Percentiles rank a stretch among this genome's conserved stretches.
These are phyloP conservation scores for Diospyros lotus DNA, from an alignment of 148 eudicot species.

Conservation along the genomic window DNA sequence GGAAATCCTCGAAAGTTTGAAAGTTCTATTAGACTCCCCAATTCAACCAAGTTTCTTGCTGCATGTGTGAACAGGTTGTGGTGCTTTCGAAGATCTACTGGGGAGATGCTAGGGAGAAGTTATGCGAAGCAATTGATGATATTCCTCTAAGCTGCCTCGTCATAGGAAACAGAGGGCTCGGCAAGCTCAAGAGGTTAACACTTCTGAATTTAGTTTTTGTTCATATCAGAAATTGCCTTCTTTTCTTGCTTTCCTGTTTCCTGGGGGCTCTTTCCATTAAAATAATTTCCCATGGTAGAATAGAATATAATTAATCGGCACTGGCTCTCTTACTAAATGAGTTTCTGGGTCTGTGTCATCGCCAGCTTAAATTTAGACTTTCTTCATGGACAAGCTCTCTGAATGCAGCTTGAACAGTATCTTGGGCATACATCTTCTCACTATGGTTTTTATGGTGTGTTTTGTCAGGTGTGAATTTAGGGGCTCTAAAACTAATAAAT, in stretches of 20 bases:
- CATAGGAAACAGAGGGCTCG: constrained; percentile 90
- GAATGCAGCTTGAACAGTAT: not conserved
- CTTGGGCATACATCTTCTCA: not conserved
- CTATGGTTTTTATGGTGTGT: not conserved
- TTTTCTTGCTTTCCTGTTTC: too few species aligned
- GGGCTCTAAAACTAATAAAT: too few species aligned
- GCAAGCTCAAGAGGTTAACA: constrained; percentile 38
- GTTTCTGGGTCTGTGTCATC: too few species aligned
- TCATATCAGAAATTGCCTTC: not conserved
- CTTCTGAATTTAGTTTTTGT: not conserved
- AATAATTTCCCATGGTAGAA: too few species aligned
- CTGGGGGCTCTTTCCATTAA: too few species aligned
- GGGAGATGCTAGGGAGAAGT: constrained; percentile 94
- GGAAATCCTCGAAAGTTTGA: not conserved
- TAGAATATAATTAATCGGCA: too few species aligned
- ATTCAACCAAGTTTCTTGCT: not conserved
- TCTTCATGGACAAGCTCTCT: not conserved
- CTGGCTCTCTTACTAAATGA: too few species aligned
- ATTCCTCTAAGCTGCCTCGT: constrained; percentile 69
- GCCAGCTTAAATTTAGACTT: not conserved
- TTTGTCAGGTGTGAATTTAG: not conserved
- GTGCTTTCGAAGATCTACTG: constrained; percentile 61
- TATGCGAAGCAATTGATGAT: constrained; percentile 62
- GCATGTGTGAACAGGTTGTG: constrained; percentile 30
- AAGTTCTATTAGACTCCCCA: not conserved